Conservation (phyloP, 208 protist species). For the Wallacemonas rigidus region DNA sequence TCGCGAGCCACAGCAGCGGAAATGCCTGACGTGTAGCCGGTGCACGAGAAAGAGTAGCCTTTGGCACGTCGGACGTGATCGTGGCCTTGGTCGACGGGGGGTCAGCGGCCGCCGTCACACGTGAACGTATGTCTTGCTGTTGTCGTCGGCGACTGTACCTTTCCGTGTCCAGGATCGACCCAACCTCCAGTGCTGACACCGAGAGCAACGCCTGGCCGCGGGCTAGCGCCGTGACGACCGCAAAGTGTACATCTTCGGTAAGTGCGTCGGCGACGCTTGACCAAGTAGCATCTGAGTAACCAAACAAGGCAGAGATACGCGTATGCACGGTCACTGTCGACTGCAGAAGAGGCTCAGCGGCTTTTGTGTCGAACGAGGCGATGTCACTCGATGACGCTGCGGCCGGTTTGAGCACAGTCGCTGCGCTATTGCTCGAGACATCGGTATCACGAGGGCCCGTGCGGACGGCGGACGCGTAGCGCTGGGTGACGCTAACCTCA, state of each 20-base stretch:
- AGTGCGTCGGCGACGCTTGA: not conserved
- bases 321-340: conserved; percentile 8
- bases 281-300: not conserved
- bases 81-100: not conserved
- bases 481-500: conserved; percentile 16
- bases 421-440: not conserved
- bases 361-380: too few relatives aligned
- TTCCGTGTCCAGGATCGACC: conserved; percentile 2
- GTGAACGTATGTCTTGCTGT: not conserved
- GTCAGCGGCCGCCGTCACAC: not conserved
- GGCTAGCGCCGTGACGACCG: not conserved
- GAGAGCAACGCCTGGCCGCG: not conserved
- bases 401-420: too few relatives aligned
- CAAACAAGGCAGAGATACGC: conserved; percentile 6
- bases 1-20: conserved; percentile 39
- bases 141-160: not conserved
- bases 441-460: not conserved
- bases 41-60: conserved; percentile 10
- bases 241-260: conserved; percentile 5
- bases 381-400: too few relatives aligned
- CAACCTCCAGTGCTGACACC: conserved; percentile 1
- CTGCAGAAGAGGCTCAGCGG: not conserved
- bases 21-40: conserved; percentile 16
- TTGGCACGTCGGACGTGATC: not conserved
- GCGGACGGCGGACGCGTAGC: not conserved